phyloP scores from a whole-genome alignment of 169 alveolate genomes.

The Cryptosporidium ryanae region DNA sequence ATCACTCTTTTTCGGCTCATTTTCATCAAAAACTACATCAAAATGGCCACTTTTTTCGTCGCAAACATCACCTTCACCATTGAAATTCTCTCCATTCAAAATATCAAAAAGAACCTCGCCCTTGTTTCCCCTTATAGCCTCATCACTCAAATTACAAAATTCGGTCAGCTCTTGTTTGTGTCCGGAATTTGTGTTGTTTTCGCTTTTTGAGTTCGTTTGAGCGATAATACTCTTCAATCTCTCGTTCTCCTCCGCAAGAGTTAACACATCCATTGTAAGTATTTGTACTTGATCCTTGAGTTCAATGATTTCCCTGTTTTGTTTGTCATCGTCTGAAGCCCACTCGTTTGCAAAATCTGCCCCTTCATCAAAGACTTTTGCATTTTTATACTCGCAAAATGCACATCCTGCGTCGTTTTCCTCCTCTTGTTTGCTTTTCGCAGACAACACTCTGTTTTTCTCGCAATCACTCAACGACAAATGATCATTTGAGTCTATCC shows the following conservation, averaged over 20 bases:
- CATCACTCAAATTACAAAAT: not conserved
- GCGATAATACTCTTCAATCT: not conserved
- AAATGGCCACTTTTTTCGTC: too few relatives aligned
- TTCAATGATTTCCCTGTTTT: constrained; percentile 4
- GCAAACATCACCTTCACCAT: not conserved
- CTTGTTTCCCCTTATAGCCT: not conserved
- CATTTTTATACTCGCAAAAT: too few relatives aligned
- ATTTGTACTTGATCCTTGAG: constrained; percentile 57
- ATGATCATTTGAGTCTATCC: too few relatives aligned
- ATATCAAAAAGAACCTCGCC: constrained; percentile 23
- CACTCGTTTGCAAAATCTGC: too few relatives aligned
- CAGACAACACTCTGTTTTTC: too few relatives aligned
- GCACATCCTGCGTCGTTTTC: too few relatives aligned
- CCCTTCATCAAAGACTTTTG: too few relatives aligned
- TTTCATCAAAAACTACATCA: not conserved
- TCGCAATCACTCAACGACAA: too few relatives aligned
- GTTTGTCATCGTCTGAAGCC: too few relatives aligned
- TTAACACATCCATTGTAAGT: constrained; percentile 6
- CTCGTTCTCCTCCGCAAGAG: constrained; percentile 28
- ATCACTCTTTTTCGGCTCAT: not conserved
- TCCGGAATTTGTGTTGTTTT: not conserved
- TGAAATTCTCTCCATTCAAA: not conserved
- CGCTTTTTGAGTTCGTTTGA: not conserved
- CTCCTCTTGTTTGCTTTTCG: too few relatives aligned
- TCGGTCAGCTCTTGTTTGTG: not conserved